Conservation (phyloP, 495 filamentous ascomycete genomes). For the Hypoxylon perforatum region DNA sequence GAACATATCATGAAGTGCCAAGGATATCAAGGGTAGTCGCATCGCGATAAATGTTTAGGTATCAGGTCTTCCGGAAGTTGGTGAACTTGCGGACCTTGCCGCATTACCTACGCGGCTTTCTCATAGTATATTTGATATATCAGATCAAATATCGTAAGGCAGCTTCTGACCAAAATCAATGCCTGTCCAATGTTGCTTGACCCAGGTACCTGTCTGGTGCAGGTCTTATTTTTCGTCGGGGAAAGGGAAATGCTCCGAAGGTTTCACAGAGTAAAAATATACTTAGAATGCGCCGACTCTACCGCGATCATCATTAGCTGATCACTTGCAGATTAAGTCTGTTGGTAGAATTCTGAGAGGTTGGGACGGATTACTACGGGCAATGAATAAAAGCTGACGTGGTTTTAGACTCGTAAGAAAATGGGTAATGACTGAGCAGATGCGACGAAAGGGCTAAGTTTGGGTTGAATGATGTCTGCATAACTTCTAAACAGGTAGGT, state of each 20-base stretch:
- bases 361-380: slow-evolving; percentile 7
- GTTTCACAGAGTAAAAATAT: not conserved
- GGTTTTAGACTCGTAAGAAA: slow-evolving; percentile 8
- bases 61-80: too few relatives aligned
- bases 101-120: too few relatives aligned
- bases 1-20: too few relatives aligned
- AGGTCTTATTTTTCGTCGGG: not conserved
- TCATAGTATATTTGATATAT: too few relatives aligned
- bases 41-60: too few relatives aligned
- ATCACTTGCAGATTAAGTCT: not conserved
- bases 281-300: not conserved
- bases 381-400: not conserved
- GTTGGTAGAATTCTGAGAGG: not conserved
- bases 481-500: slow-evolving; percentile 11
- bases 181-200: too few relatives aligned
- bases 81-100: too few relatives aligned
- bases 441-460: slow-evolving; percentile 1
- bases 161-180: too few relatives aligned
- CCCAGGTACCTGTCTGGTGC: too few relatives aligned
- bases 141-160: too few relatives aligned
- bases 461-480: slow-evolving; percentile 5
- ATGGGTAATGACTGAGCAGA: not conserved
- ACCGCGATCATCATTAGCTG: not conserved
- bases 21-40: too few relatives aligned
- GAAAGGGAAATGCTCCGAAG: not conserved